These are phyloP conservation scores for Cryomyces antarcticus DNA, from an alignment of 495 filamentous ascomycete species.

Conservation along the genomic window DNA sequence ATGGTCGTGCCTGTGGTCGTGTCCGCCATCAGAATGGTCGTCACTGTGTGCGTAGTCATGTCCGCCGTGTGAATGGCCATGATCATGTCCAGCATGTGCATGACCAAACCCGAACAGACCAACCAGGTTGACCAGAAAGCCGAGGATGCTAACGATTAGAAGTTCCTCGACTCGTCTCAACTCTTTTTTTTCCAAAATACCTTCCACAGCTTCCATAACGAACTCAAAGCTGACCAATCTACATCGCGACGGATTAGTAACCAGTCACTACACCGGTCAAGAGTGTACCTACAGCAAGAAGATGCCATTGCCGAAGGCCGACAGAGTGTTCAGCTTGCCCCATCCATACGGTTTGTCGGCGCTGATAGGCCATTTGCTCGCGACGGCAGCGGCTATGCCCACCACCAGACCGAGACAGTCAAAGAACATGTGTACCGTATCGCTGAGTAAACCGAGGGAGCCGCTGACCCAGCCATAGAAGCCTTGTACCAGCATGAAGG, in stretches of 20 bases:
- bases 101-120: constrained; percentile 77
- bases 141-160: constrained; percentile 65
- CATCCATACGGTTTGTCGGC: constrained; percentile 82
- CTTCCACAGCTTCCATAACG: constrained; percentile 80
- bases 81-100: constrained; percentile 33
- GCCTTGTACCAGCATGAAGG: constrained; percentile 87
- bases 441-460: constrained; percentile 80
- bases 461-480: constrained; percentile 85
- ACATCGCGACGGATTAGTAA: constrained; percentile 13
- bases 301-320: constrained; percentile 90
- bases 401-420: constrained; percentile 87
- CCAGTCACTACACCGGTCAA: not conserved
- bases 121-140: constrained; percentile 74
- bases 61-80: constrained; percentile 31
- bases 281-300: constrained; percentile 60
- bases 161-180: constrained; percentile 74
- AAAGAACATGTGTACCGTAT: constrained; percentile 99
- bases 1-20: constrained; percentile 8
- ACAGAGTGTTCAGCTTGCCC: constrained; percentile 89
- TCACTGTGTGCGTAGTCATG: constrained; percentile 48
- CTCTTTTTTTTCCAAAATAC: constrained; percentile 58
- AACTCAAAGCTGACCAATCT: constrained; percentile 93
- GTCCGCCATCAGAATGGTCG: constrained; percentile 24
- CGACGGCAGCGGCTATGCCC: constrained; percentile 83
- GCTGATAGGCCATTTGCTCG: constrained; percentile 91